Conservation (phyloP, 75 land plant species). For the Pseudotsuga menziesii region DNA sequence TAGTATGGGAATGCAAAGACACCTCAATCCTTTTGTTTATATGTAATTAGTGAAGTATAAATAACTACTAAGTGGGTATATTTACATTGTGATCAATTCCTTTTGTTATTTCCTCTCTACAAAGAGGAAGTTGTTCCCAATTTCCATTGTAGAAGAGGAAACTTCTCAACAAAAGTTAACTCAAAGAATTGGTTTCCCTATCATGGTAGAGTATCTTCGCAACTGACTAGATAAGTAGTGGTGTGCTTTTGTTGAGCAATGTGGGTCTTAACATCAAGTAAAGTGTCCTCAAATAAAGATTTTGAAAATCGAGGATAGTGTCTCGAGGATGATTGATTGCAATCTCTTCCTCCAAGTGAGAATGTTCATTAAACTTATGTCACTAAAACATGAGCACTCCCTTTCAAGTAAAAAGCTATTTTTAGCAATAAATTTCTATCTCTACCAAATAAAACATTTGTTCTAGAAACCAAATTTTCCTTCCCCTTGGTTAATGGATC, state of each 20-base stretch:
- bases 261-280: not conserved
- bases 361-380: not conserved
- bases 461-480: too few relatives aligned
- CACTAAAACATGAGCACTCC: too few relatives aligned
- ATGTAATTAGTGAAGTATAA: too few relatives aligned
- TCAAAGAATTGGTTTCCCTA: not conserved
- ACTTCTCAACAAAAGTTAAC: not conserved
- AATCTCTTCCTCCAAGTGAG: not conserved
- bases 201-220: not conserved
- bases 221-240: not conserved
- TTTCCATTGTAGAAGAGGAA: not conserved
- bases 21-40: too few relatives aligned
- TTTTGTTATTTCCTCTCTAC: not conserved
- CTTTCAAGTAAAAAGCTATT: too few relatives aligned
- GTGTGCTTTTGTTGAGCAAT: not conserved
- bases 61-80: too few relatives aligned
- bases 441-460: too few relatives aligned
- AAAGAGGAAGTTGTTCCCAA: not conserved
- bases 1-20: too few relatives aligned
- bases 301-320: not conserved
- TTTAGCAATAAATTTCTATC: too few relatives aligned
- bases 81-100: too few relatives aligned
- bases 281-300: not conserved
- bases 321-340: not conserved
- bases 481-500: too few relatives aligned